Conservation (phyloP, 306 rosid genomes). For the Trifolium pratense region DNA sequence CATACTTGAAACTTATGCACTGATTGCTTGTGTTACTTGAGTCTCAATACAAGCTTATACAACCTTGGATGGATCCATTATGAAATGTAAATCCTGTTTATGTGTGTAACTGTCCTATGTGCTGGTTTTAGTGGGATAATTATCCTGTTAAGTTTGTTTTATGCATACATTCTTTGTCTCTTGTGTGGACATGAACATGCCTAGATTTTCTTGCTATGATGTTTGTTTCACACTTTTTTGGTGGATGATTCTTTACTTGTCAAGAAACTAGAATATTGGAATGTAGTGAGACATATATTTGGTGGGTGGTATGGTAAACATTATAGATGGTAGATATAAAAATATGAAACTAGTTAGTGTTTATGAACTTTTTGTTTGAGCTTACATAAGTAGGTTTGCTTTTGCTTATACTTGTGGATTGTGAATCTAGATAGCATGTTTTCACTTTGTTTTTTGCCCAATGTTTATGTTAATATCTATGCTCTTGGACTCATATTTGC, state of each 20-base stretch:
- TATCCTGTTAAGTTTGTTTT: background rate
- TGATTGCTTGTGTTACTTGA: background rate
- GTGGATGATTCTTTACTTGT: background rate
- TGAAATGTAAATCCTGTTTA: background rate
- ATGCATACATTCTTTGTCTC: background rate
- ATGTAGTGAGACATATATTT: background rate
- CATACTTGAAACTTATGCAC: background rate
- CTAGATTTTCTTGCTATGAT: background rate
- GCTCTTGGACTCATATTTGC: background rate
- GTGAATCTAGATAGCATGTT: slow-evolving; percentile 3
- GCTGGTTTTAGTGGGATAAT: background rate
- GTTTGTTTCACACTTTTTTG: background rate
- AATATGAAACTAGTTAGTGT: background rate
- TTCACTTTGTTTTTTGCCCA: background rate
- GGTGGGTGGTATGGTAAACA: background rate
- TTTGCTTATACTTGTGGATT: background rate
- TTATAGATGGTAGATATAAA: background rate
- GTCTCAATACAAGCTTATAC: background rate
- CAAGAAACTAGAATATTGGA: background rate
- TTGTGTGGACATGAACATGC: background rate
- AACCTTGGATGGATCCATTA: background rate
- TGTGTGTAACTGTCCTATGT: background rate
- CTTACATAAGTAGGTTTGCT: background rate
- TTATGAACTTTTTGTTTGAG: background rate
- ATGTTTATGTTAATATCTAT: background rate